phyloP scores from a whole-genome alignment of 2,329 filamentous ascomycete species.

The Dichotomopilus funicola region DNA sequence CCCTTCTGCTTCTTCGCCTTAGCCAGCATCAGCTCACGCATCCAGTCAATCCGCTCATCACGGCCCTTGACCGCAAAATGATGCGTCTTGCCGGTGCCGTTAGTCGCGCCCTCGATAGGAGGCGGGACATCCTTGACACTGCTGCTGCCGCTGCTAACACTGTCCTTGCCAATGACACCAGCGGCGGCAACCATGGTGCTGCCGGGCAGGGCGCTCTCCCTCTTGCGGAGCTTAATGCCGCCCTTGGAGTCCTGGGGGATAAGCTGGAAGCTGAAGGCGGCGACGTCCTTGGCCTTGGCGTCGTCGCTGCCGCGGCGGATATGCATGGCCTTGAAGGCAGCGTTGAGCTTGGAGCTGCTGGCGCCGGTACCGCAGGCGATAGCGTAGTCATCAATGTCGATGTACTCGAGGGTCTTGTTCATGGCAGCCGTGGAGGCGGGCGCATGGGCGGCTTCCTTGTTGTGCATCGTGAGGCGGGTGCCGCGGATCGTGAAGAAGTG shows the following conservation, averaged over 20 bases:
- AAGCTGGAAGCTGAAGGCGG: constrained; percentile 78
- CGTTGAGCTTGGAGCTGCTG: constrained; percentile 70
- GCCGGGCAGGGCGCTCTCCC: constrained; percentile 41
- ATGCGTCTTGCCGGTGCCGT: constrained; percentile 73
- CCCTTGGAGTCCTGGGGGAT: constrained; percentile 61
- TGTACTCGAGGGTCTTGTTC: constrained; percentile 64
- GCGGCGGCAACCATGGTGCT: neutral
- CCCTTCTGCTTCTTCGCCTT: constrained; percentile 81
- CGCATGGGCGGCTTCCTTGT: constrained; percentile 24
- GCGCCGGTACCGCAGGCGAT: constrained; percentile 76
- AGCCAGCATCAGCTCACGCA: constrained; percentile 86
- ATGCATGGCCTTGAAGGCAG: constrained; percentile 76
- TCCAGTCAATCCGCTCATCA: constrained; percentile 95
- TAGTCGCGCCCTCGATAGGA: constrained; percentile 37
- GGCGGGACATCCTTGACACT: constrained; percentile 8
- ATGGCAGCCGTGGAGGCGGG: constrained; percentile 42
- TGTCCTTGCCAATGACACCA: constrained; percentile 2
- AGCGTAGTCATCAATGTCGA: constrained; percentile 84
- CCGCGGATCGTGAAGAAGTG: constrained; percentile 82
- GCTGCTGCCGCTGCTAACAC: neutral
- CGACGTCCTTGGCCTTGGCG: constrained; percentile 44
- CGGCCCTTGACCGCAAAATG: constrained; percentile 85
- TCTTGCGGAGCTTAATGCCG: constrained; percentile 44
- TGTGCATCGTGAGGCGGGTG: constrained; percentile 69
- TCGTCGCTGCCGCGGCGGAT: constrained; percentile 51